A percentile compares a stretch with the other conserved stretches of the same genome.
These are phyloP conservation scores for Benincasa hispida DNA, from an alignment of 306 rosid species.

Conservation along the genomic window DNA sequence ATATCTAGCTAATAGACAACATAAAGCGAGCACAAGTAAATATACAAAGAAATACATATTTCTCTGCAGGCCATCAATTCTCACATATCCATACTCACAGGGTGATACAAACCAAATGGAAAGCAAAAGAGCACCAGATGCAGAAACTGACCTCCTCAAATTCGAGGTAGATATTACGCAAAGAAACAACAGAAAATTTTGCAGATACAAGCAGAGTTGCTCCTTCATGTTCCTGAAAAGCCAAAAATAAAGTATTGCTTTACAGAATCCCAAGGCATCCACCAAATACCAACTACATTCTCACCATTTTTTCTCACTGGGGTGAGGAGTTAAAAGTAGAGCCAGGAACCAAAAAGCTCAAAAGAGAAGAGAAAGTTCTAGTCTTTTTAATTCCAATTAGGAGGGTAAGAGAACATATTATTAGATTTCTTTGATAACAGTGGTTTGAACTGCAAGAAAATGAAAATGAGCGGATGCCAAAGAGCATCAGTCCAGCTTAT, in stretches of 20 bases:
- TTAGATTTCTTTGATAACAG: not conserved
- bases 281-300: not conserved
- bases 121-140: not conserved
- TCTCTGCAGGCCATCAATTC: not conserved
- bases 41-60: not conserved
- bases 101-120: not conserved
- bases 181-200: constrained; percentile 52
- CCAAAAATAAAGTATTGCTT: not conserved
- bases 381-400: not conserved
- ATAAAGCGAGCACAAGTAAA: not conserved
- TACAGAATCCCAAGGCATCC: not conserved
- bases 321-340: not conserved
- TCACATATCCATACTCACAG: not conserved
- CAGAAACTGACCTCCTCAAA: constrained; percentile 66
- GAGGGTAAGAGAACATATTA: not conserved
- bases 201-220: constrained; percentile 87
- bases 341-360: not conserved
- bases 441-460: not conserved
- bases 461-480: not conserved
- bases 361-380: not conserved
- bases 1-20: not conserved
- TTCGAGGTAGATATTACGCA: constrained; percentile 71
- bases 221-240: constrained; percentile 78
- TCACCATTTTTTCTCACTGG: not conserved
- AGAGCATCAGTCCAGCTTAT: not conserved